These are phyloP conservation scores for Tuber umbilicatum DNA, from an alignment of 495 filamentous ascomycete genomes.

Conservation along the genomic window DNA sequence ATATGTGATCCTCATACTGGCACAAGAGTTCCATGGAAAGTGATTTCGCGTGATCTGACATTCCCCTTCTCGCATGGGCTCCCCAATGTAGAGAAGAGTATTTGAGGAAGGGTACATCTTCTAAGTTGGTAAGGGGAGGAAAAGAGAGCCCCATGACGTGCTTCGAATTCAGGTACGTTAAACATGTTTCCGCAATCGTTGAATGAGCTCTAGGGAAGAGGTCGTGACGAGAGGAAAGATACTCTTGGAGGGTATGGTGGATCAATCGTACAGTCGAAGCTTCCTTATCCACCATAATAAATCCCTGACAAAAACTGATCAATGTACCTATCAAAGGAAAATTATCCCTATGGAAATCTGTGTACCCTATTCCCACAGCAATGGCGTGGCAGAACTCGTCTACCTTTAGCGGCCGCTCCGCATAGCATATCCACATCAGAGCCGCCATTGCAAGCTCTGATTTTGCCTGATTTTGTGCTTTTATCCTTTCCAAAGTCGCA, in stretches of 20 bases:
- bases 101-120: neutral
- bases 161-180: neutral
- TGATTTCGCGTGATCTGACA: neutral
- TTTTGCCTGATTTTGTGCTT: neutral
- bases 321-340: neutral
- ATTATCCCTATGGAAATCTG: neutral
- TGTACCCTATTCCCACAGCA: neutral
- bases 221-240: neutral
- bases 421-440: neutral
- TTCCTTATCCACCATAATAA: conserved; percentile 18
- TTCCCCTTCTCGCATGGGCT: neutral
- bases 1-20: neutral
- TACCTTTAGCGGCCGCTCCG: neutral
- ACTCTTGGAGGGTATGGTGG: neutral
- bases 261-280: neutral
- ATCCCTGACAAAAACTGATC: neutral
- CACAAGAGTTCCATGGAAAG: neutral
- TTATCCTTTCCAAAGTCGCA: neutral
- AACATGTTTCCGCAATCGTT: neutral
- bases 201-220: neutral
- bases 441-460: neutral
- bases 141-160: neutral
- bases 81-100: neutral
- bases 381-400: neutral
- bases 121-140: neutral